Percentiles rank a stretch among this genome's conserved stretches.
Conservation (phyloP, 1,139 yeast species). For the Scheffersomyces parashehatae region DNA sequence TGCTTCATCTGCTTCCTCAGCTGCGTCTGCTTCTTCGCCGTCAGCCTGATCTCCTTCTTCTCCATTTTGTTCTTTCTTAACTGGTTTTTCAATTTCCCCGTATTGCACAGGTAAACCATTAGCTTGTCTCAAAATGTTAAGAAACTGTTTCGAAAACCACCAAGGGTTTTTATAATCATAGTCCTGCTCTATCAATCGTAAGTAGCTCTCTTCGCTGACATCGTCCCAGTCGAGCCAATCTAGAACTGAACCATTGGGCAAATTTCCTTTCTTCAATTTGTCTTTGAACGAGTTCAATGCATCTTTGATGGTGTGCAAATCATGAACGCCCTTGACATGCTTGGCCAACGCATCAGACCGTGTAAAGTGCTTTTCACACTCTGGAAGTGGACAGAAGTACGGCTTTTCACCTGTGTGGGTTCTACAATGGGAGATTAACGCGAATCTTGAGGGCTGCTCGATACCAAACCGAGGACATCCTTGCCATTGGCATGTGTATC, state of each 20-base stretch:
- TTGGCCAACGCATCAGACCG: slow-evolving; percentile 63
- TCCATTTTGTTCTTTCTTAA: slow-evolving; percentile 10
- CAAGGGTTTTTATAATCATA: slow-evolving; percentile 41
- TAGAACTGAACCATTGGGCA: background rate
- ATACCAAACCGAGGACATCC: slow-evolving; percentile 57
- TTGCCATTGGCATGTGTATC: slow-evolving; percentile 63
- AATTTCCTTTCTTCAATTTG: background rate
- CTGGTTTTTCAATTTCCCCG: slow-evolving; percentile 5
- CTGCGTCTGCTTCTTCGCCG: slow-evolving; percentile 11
- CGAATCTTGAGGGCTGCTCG: slow-evolving; percentile 59
- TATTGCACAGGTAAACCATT: slow-evolving; percentile 1
- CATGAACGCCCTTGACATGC: slow-evolving; percentile 66
- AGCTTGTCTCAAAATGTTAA: slow-evolving; percentile 20
- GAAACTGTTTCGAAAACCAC: slow-evolving; percentile 42
- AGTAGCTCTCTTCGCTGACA: slow-evolving; percentile 29
- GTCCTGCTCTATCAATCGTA: slow-evolving; percentile 32
- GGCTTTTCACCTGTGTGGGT: slow-evolving; percentile 71
- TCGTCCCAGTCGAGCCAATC: slow-evolving; percentile 7
- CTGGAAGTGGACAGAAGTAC: slow-evolving; percentile 68
- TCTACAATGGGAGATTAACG: slow-evolving; percentile 61
- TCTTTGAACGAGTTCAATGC: slow-evolving; percentile 30
- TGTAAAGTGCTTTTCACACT: slow-evolving; percentile 62
- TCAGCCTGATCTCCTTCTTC: slow-evolving; percentile 11
- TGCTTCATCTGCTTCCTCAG: slow-evolving; percentile 4
- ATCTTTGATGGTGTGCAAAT: slow-evolving; percentile 41